These are phyloP conservation scores for Aspergillus carlsbadensis DNA, from an alignment of 495 filamentous ascomycete species.

Conservation along the genomic window DNA sequence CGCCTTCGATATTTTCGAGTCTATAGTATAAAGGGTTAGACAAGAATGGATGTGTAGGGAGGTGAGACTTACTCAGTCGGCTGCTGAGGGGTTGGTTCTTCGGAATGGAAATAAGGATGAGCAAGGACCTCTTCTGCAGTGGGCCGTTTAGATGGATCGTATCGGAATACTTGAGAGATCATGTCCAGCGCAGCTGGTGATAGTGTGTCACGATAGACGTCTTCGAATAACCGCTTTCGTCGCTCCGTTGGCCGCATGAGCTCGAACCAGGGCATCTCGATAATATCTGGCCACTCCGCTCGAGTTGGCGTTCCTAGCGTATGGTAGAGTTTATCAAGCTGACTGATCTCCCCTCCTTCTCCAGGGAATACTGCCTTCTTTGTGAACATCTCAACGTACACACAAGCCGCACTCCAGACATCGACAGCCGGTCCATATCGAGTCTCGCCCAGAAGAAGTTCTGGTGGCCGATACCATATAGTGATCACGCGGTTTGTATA, in stretches of 20 bases:
- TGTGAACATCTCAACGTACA: conserved; percentile 96
- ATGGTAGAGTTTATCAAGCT: conserved; percentile 93
- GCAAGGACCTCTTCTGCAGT: conserved; percentile 81
- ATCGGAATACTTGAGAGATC: conserved; percentile 76
- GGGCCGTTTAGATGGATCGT: conserved; percentile 82
- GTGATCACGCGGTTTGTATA: conserved; percentile 99
- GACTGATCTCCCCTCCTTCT: conserved; percentile 90
- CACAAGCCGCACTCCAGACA: conserved; percentile 97
- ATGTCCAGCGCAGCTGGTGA: conserved; percentile 81
- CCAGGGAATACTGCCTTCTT: conserved; percentile 93
- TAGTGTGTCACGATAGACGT: conserved; percentile 72
- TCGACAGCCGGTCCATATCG: conserved; percentile 93
- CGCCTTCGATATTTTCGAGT: conserved; percentile 80
- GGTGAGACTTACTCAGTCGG: conserved; percentile 71
- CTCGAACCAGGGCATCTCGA: conserved; percentile 95
- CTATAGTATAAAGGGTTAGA: conserved; percentile 50
- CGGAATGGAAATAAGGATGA: conserved; percentile 84
- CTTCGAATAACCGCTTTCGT: conserved; percentile 74
- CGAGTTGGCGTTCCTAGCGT: conserved; percentile 87
- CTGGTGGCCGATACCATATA: conserved; percentile 90
- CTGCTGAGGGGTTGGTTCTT: conserved; percentile 76
- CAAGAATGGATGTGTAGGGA: background rate
- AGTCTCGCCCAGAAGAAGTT: conserved; percentile 91
- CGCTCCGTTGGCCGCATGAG: conserved; percentile 75
- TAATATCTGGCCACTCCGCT: conserved; percentile 79